phyloP scores from a whole-genome alignment of 129 eudicot genomes.

The Logfia minima region DNA sequence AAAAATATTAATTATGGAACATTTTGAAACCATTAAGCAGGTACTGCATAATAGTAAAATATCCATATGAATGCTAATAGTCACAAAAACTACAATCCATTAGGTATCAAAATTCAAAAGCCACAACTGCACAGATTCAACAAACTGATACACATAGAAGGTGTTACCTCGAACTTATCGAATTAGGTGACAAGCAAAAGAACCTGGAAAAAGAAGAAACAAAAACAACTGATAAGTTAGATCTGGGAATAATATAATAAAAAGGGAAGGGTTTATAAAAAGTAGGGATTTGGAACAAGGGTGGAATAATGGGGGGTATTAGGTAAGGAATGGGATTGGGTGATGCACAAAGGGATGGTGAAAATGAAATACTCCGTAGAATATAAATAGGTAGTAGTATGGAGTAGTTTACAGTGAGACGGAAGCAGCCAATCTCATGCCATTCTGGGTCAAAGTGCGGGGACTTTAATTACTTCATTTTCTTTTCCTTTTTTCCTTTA shows the following conservation, averaged over 20 bases:
- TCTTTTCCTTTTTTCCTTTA: too few species aligned
- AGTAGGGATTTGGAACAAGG: background rate
- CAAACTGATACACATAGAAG: background rate
- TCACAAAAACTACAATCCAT: background rate
- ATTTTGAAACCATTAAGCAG: background rate
- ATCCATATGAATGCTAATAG: background rate
- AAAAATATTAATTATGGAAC: background rate
- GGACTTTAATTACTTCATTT: background rate
- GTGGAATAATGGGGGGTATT: slow-evolving; percentile 9
- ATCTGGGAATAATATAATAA: slow-evolving; percentile 26
- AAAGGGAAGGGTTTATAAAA: too few species aligned
- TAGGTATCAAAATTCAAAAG: background rate
- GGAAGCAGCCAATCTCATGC: background rate
- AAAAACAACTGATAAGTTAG: slow-evolving; percentile 4
- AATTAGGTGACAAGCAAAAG: background rate
- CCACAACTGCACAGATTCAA: background rate
- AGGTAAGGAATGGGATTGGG: background rate
- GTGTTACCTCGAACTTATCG: slow-evolving; percentile 23
- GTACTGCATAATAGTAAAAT: background rate
- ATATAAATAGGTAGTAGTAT: too few species aligned
- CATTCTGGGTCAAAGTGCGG: background rate
- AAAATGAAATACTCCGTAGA: background rate
- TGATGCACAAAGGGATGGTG: background rate
- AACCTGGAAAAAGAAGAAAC: background rate
- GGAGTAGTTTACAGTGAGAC: background rate